phyloP scores from a whole-genome alignment of 2,329 filamentous ascomycete genomes.

The Cercospora sojina region DNA sequence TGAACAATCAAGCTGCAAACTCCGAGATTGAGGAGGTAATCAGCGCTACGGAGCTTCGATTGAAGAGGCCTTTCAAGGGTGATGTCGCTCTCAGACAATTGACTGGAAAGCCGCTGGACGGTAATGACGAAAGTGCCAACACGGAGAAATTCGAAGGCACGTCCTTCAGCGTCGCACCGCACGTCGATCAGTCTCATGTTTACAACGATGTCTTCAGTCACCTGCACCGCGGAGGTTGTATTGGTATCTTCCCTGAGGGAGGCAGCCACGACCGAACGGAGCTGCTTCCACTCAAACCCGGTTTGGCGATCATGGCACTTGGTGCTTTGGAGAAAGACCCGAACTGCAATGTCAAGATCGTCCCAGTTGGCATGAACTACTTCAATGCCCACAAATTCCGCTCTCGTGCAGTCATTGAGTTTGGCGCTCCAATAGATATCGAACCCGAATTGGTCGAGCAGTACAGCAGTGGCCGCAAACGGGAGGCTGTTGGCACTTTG shows the following conservation, averaged over 20 bases:
- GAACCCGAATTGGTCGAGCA: conserved; percentile 77
- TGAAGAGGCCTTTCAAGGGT: conserved; percentile 86
- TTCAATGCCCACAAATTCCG: conserved; percentile 99
- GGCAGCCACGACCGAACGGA: conserved; percentile 94
- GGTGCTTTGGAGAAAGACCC: conserved; percentile 83
- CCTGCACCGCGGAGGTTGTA: conserved; percentile 77
- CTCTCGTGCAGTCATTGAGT: conserved; percentile 92
- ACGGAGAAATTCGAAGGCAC: conserved; percentile 66
- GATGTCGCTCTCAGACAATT: conserved; percentile 74
- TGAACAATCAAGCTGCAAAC: conserved; percentile 76
- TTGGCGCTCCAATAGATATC: conserved; percentile 84
- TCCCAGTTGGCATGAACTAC: conserved; percentile 98
- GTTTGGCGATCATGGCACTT: conserved; percentile 96
- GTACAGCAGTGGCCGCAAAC: conserved; percentile 77
- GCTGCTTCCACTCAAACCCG: conserved; percentile 87
- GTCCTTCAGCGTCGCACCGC: conserved; percentile 83
- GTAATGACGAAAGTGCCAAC: conserved; percentile 55
- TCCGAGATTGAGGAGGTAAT: conserved; percentile 80
- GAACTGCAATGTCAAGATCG: conserved; percentile 85
- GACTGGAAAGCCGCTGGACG: conserved; percentile 62
- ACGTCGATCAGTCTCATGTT: conserved; percentile 90
- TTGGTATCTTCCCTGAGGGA: conserved; percentile 96
- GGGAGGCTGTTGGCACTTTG: conserved; percentile 82
- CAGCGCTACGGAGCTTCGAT: conserved; percentile 73
- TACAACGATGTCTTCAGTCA: conserved; percentile 90